These are phyloP conservation scores for Ogataea nonfermentans DNA, from an alignment of 805 yeast genomes.

Conservation along the genomic window DNA sequence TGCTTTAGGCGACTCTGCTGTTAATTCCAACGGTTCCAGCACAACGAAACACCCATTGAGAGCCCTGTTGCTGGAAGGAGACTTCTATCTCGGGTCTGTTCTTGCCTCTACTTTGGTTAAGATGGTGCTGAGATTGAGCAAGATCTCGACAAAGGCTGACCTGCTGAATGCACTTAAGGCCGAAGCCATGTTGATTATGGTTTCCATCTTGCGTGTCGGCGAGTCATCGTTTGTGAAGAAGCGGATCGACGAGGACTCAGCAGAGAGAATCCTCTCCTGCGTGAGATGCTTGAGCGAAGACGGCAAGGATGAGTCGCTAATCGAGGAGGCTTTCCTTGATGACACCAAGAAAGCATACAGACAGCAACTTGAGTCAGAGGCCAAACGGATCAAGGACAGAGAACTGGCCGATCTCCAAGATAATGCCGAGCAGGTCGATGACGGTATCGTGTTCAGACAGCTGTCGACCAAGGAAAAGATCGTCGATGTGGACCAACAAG, in stretches of 20 bases:
- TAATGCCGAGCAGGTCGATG: conserved; percentile 76
- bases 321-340: conserved; percentile 73
- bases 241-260: conserved; percentile 91
- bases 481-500: conserved; percentile 53
- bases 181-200: conserved; percentile 90
- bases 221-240: conserved; percentile 66
- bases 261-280: conserved; percentile 90
- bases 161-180: conserved; percentile 83
- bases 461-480: conserved; percentile 48
- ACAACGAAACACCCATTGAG: conserved; percentile 66
- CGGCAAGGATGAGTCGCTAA: conserved; percentile 43
- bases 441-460: conserved; percentile 75
- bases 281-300: conserved; percentile 75
- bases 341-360: conserved; percentile 86
- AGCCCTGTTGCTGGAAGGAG: conserved; percentile 78
- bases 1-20: conserved; percentile 54
- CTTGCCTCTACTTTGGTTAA: conserved; percentile 86
- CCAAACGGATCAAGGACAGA: conserved; percentile 52
- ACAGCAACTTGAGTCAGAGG: conserved; percentile 61
- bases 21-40: conserved; percentile 32
- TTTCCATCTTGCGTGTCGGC: conserved; percentile 86
- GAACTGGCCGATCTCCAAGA: conserved; percentile 58
- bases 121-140: conserved; percentile 72
- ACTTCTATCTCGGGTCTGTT: conserved; percentile 86
- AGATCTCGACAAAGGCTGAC: conserved; percentile 47